Conservation (phyloP, 1,284 basidiomycete species). For the Phellinidium pouzarii region DNA sequence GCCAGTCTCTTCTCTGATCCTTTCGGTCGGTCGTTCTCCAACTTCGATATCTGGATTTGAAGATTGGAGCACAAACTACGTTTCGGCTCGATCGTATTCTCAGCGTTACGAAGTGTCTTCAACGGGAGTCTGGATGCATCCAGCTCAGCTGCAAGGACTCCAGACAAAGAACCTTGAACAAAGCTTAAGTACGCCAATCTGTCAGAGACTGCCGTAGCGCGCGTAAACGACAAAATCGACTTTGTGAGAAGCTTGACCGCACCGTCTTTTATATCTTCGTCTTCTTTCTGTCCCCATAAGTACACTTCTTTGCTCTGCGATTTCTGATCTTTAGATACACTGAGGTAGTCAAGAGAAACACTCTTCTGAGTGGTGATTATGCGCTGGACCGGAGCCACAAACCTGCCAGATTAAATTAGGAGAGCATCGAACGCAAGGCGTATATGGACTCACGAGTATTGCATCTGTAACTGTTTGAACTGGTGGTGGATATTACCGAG, state of each 20-base stretch:
- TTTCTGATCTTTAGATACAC: conserved; percentile 55
- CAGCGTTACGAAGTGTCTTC: conserved; percentile 67
- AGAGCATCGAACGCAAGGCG: conserved; percentile 10
- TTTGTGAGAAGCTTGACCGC: conserved; percentile 19
- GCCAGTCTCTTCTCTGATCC: conserved; percentile 54
- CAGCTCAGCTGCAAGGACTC: conserved; percentile 51
- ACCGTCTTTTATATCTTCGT: conserved; percentile 71
- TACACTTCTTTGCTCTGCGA: conserved; percentile 75
- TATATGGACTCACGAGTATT: conserved; percentile 51
- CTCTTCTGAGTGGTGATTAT: conserved; percentile 74
- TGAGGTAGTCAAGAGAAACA: conserved; percentile 63
- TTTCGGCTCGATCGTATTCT: conserved; percentile 50
- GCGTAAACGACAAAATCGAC: conserved; percentile 5
- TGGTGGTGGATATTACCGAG: conserved; percentile 64
- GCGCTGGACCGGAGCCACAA: conserved; percentile 57
- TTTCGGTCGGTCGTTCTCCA: conserved; percentile 59
- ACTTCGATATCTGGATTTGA: conserved; percentile 50
- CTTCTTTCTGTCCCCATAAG: conserved; percentile 68
- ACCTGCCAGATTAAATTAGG: conserved; percentile 29
- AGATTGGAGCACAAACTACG: conserved; percentile 51
- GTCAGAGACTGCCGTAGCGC: conserved; percentile 50
- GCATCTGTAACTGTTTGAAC: conserved; percentile 62
- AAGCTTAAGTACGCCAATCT: conserved; percentile 74
- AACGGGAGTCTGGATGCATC: conserved; percentile 55
- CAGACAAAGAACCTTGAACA: conserved; percentile 58